A percentile compares a stretch with the other conserved stretches of the same genome.
Conservation (phyloP, 1,284 basidiomycete species). For the Ustilago tritici region DNA sequence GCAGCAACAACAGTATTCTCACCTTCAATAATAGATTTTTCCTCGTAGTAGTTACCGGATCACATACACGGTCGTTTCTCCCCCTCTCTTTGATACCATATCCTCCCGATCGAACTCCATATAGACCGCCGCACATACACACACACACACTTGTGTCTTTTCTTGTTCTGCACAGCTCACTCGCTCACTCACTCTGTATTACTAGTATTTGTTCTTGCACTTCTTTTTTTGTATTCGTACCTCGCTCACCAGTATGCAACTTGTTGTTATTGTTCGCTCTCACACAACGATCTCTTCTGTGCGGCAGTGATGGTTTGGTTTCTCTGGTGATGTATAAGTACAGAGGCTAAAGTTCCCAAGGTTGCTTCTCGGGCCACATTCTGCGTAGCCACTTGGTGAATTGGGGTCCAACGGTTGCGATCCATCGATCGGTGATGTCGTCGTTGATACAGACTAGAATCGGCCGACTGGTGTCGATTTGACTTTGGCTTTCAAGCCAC, state of each 20-base stretch:
- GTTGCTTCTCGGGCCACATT: slow-evolving; percentile 31
- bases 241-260: not conserved
- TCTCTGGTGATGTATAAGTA: not conserved
- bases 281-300: not conserved
- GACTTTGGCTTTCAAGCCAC: slow-evolving; percentile 24
- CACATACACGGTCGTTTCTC: slow-evolving; percentile 11
- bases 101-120: not conserved
- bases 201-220: slow-evolving; percentile 4
- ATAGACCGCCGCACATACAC: slow-evolving; percentile 5
- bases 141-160: slow-evolving; percentile 5
- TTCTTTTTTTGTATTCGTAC: slow-evolving; percentile 5
- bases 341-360: slow-evolving; percentile 31
- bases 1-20: slow-evolving; percentile 16
- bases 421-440: slow-evolving; percentile 37
- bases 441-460: slow-evolving; percentile 50
- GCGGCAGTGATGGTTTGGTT: too few relatives aligned
- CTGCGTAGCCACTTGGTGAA: slow-evolving; percentile 27
- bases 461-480: slow-evolving; percentile 12
- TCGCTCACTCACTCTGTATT: not conserved
- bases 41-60: not conserved
- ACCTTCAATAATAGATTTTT: slow-evolving; percentile 8
- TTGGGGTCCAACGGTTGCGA: slow-evolving; percentile 13
- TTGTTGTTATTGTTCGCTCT: not conserved
- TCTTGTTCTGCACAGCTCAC: not conserved
- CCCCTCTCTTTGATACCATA: slow-evolving; percentile 16